phyloP scores from a whole-genome alignment of 768 basidiomycete species.

The Stropharia rugosoannulata region DNA sequence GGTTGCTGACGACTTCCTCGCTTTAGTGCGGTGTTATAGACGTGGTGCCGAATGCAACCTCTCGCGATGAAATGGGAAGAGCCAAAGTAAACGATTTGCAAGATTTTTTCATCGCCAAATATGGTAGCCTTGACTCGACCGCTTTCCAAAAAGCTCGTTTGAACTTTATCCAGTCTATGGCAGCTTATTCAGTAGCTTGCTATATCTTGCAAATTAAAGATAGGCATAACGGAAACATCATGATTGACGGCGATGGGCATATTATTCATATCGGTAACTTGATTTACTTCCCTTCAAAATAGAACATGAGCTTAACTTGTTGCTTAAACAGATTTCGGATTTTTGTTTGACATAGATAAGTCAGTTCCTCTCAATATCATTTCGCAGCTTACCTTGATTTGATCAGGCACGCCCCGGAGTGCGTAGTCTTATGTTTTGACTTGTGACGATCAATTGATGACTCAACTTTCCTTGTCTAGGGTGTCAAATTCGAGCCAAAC shows the following conservation, averaged over 20 bases:
- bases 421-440: slow-evolving; percentile 17
- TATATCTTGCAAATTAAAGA: slow-evolving; percentile 99
- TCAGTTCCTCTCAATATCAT: slow-evolving; percentile 24
- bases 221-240: slow-evolving; percentile 98
- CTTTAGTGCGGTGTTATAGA: slow-evolving; percentile 94
- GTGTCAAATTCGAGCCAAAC: slow-evolving; percentile 97
- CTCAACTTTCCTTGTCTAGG: slow-evolving; percentile 42
- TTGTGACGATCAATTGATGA: not conserved
- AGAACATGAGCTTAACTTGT: slow-evolving; percentile 1
- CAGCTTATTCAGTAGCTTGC: slow-evolving; percentile 96
- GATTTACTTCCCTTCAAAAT: not conserved
- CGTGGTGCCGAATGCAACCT: slow-evolving; percentile 96
- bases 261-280: slow-evolving; percentile 87
- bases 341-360: slow-evolving; percentile 98
- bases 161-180: slow-evolving; percentile 99
- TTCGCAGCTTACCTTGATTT: slow-evolving; percentile 25
- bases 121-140: slow-evolving; percentile 86
- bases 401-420: slow-evolving; percentile 67
- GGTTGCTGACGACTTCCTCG: not conserved
- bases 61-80: slow-evolving; percentile 98
- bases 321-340: slow-evolving; percentile 77
- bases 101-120: slow-evolving; percentile 91
- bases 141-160: slow-evolving; percentile 90
- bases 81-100: slow-evolving; percentile 96
- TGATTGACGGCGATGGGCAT: slow-evolving; percentile 98